Evolutionary conservation across 2,329 filamentous ascomycete species (phyloP).

Genomic region (Phialophora tarda): DNA sequence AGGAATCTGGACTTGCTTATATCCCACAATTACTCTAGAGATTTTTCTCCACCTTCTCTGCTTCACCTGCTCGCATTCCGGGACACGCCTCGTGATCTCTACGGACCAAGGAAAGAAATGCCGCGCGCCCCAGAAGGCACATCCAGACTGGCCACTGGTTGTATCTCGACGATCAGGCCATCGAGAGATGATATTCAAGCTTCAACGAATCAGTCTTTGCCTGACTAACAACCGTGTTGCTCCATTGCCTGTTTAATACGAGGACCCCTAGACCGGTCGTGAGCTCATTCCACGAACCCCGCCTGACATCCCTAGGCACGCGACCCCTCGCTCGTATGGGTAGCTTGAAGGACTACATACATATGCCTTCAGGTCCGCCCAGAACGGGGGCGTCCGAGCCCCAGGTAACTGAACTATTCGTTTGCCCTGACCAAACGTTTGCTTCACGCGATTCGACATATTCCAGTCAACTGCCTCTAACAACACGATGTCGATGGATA

Average conservation of each 20-base stretch:
- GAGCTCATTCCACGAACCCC: conserved; percentile 20
- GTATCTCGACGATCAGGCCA: conserved; percentile 1
- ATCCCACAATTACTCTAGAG: not conserved
- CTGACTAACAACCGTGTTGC: conserved; percentile 16
- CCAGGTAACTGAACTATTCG: not conserved
- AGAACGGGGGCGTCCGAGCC: not conserved
- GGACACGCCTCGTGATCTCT: not conserved
- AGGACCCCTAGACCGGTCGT: conserved; percentile 4
- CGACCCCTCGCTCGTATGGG: conserved; percentile 23
- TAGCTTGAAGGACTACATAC: not conserved
- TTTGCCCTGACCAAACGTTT: not conserved
- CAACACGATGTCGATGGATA: conserved; percentile 4
- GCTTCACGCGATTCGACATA: not conserved
- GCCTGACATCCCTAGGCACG: conserved; percentile 17
- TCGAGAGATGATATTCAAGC: conserved; percentile 16
- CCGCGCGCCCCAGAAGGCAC: conserved; percentile 1
- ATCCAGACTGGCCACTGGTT: not conserved
- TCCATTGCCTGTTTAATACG: conserved; percentile 17
- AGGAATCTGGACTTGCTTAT: not conserved
- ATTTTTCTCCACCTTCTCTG: not conserved
- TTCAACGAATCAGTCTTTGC: conserved; percentile 17
- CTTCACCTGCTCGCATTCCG: not conserved
- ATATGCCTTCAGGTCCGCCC: conserved; percentile 11
- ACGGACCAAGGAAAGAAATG: not conserved
- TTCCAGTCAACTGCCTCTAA: not conserved